phyloP scores from a whole-genome alignment of 2,329 filamentous ascomycete species.

The Ophiostoma quercus region DNA sequence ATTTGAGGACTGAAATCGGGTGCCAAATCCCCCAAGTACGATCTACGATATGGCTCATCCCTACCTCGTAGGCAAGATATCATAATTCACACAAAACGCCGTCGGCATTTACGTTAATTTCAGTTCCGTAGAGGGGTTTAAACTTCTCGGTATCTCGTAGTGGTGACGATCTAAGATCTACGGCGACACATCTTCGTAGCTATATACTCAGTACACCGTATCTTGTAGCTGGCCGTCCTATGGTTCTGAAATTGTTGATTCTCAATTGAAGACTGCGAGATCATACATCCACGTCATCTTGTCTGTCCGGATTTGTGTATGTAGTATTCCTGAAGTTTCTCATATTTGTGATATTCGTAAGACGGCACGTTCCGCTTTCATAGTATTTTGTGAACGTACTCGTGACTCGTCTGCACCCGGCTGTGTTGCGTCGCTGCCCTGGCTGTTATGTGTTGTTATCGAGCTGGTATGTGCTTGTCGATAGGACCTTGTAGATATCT shows the following conservation, averaged over 20 bases:
- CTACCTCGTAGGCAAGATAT: too few species aligned
- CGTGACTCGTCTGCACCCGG: background rate
- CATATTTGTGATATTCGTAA: background rate
- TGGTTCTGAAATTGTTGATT: too few species aligned
- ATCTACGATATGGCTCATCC: too few species aligned
- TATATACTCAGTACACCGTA: too few species aligned
- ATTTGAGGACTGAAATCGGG: too few species aligned
- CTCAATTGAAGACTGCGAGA: too few species aligned
- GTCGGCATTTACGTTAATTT: background rate
- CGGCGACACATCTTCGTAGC: background rate
- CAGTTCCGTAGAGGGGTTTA: background rate
- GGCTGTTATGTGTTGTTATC: background rate
- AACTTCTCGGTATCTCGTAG: background rate
- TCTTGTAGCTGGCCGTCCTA: background rate
- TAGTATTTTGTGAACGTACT: background rate
- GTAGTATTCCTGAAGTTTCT: background rate
- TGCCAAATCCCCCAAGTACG: too few species aligned
- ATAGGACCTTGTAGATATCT: background rate
- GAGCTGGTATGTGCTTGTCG: background rate
- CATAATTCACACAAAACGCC: background rate
- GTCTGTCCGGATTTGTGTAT: too few species aligned
- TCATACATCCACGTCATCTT: background rate
- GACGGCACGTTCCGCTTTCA: background rate
- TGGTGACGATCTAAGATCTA: background rate
- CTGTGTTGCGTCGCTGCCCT: background rate